A percentile compares a stretch with the other conserved stretches of the same genome.
These are phyloP conservation scores for Tulasnella sp. DNA, from an alignment of 768 basidiomycete species.

Conservation along the genomic window DNA sequence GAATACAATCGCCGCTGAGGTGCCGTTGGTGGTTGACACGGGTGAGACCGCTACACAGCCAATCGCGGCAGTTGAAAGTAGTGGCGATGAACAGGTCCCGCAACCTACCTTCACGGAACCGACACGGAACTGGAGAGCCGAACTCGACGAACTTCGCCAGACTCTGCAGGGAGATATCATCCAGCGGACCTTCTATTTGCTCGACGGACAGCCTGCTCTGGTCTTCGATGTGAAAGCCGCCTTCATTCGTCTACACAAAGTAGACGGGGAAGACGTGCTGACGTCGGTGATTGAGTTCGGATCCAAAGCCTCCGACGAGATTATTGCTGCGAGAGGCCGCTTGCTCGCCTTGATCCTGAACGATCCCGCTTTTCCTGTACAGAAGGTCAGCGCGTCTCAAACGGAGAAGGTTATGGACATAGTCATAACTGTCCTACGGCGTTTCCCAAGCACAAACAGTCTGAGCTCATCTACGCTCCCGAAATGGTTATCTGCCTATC, in stretches of 20 bases:
- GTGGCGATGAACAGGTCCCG: conserved; percentile 10
- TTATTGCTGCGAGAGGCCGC: conserved; percentile 70
- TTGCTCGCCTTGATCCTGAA: conserved; percentile 74
- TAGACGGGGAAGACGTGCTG: not conserved
- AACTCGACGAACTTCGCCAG: conserved; percentile 55
- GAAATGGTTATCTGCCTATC: conserved; percentile 76
- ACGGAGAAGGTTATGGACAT: conserved; percentile 52
- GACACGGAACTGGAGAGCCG: conserved; percentile 50
- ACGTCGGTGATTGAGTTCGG: conserved; percentile 35
- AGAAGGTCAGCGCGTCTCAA: conserved; percentile 32
- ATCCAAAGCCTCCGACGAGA: conserved; percentile 53
- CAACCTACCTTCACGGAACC: conserved; percentile 6
- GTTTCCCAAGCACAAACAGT: conserved; percentile 37
- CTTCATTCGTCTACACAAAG: conserved; percentile 53
- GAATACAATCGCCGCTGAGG: not conserved
- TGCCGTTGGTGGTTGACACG: not conserved
- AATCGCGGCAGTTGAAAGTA: conserved; percentile 1
- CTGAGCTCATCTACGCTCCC: conserved; percentile 37
- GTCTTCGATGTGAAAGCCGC: conserved; percentile 81
- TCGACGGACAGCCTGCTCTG: conserved; percentile 78
- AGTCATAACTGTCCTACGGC: conserved; percentile 51
- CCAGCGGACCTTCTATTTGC: conserved; percentile 57
- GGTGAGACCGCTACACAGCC: conserved; percentile 5
- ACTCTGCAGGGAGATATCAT: conserved; percentile 54
- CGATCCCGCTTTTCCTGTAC: conserved; percentile 53